Evolutionary conservation across 768 basidiomycete species (phyloP).

Genomic region (Artomyces pyxidatus): DNA sequence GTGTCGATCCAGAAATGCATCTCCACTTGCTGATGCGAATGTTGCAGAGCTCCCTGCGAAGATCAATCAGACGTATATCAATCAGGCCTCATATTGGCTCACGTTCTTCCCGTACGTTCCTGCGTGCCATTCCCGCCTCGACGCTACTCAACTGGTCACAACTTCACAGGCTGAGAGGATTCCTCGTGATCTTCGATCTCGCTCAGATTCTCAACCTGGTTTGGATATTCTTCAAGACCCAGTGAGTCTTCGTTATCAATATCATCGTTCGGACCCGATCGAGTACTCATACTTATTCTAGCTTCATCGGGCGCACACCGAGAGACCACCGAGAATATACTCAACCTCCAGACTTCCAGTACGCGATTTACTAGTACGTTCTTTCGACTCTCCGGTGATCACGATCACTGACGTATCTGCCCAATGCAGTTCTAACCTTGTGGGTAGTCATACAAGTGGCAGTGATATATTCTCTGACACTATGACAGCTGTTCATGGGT

Average conservation of each 20-base stretch:
- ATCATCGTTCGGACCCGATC: neutral
- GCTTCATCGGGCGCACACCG: slow-evolving; percentile 80
- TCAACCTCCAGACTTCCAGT: slow-evolving; percentile 84
- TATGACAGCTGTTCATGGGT: slow-evolving; percentile 69
- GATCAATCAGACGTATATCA: slow-evolving; percentile 85
- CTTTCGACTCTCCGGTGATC: neutral
- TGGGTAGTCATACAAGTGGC: slow-evolving; percentile 26
- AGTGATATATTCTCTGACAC: slow-evolving; percentile 10
- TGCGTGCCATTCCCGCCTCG: too few relatives aligned
- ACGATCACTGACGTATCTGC: neutral
- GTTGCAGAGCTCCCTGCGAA: slow-evolving; percentile 52
- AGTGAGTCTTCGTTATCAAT: slow-evolving; percentile 34
- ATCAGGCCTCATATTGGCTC: slow-evolving; percentile 87
- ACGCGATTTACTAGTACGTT: slow-evolving; percentile 77
- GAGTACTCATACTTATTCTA: slow-evolving; percentile 21
- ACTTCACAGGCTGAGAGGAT: slow-evolving; percentile 76
- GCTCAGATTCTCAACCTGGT: slow-evolving; percentile 91
- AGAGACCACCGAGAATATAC: slow-evolving; percentile 88
- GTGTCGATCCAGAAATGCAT: neutral
- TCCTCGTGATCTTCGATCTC: slow-evolving; percentile 89
- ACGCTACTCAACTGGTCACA: too few relatives aligned
- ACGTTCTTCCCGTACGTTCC: slow-evolving; percentile 84
- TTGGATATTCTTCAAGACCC: slow-evolving; percentile 78
- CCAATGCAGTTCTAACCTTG: slow-evolving; percentile 42
- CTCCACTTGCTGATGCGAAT: slow-evolving; percentile 1